Evolutionary conservation across 2,329 filamentous ascomycete genomes (phyloP), one percentile per base, ranked within the genome.

Genomic region (Teratosphaeria viscida): DNA sequence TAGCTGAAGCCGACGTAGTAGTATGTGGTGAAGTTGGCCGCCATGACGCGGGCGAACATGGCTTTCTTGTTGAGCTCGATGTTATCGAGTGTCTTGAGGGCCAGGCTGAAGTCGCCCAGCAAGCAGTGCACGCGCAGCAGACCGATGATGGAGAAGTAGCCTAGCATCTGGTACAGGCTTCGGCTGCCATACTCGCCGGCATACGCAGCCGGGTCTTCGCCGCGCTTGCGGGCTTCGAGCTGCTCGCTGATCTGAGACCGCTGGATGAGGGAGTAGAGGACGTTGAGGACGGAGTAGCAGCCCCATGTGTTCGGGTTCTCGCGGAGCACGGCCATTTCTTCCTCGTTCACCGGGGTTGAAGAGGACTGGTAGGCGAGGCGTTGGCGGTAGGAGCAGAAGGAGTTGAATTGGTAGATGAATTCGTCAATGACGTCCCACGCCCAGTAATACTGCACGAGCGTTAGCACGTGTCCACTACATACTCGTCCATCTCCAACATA

Each of bases 341-440:
- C 94, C 74, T 91, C 89, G 76, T 92, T 95, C 75, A 88, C 83
- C 79, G 76, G 85, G 27, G 63, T 63, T 53, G 61, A 64, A 35
- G 65, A 57, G 56, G 68, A 68, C 80, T 81, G 85, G 68, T 91
- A 85, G 65, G 94, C 94, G 68, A 96, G 86, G 67, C 91, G 87
- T 76, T 95, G 91, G 72, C 94, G 87, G 83, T 96, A 96, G 64
- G 91, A 90, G 75, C 91, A 97, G 82, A 99, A 99, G 61, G 92
- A 95, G 82, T 99, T 96, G 83, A 99, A 99, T 77, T 99, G 94
- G 82, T 99, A 99, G 79, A 99, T 97, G 81, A 99, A 99, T 78
- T 99, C 94, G 77, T 99, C 94, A 78, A 99, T 96, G 68, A 97
- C 92, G 76, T 99, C 94, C 94, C 94, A 99, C 52, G 94, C 94